Conservation (phyloP, 331 rosid genomes). For the Quercus tomentella region DNA sequence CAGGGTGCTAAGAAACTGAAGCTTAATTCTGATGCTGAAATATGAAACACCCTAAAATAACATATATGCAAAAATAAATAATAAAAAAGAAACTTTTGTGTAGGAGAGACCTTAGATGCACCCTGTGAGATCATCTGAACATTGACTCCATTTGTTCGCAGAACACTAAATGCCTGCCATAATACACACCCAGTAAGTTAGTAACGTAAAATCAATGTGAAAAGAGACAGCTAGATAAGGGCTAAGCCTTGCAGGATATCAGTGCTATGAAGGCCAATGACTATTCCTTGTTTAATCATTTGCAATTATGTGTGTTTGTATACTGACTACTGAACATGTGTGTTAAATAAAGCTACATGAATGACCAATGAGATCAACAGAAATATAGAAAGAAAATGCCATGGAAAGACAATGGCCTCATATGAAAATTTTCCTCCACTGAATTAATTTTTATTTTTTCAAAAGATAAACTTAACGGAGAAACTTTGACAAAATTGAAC, state of each 20-base stretch:
- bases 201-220: neutral
- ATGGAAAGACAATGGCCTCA: too few species aligned
- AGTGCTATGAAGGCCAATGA: neutral
- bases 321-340: neutral
- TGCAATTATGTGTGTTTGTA: too few species aligned
- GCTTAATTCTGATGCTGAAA: neutral
- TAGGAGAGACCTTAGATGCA: conserved; percentile 76
- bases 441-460: too few species aligned
- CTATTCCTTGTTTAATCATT: neutral
- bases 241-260: conserved; percentile 5
- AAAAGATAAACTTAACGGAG: neutral
- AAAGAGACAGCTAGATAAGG: conserved; percentile 6
- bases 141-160: conserved; percentile 72
- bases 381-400: neutral
- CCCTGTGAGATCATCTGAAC: conserved; percentile 99
- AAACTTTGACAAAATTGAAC: neutral
- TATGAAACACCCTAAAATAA: neutral
- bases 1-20: too few species aligned
- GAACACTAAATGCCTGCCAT: conserved; percentile 76
- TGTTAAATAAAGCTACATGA: neutral
- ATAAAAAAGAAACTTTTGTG: neutral
- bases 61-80: neutral
- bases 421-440: too few species aligned
- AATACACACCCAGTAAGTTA: conserved; percentile 15
- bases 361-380: neutral